Evolutionary conservation across 2,329 filamentous ascomycete genomes (phyloP).

Genomic region (Penicillium sp.): DNA sequence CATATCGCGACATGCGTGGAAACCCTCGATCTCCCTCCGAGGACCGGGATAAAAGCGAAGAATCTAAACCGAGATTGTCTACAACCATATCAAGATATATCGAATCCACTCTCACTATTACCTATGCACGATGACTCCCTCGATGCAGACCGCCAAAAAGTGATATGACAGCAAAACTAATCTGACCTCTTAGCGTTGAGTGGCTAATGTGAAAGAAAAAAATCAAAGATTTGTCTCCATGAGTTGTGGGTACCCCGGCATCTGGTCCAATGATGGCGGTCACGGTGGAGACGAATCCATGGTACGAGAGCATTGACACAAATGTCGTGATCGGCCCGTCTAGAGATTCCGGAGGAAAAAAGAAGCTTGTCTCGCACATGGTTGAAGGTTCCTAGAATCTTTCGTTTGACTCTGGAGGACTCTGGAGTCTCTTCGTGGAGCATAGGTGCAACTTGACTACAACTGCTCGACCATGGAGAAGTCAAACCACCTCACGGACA

Average conservation of each 20-base stretch:
- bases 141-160: too few species aligned
- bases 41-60: too few species aligned
- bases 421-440: neutral
- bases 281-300: constrained; percentile 10
- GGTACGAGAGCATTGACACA: constrained; percentile 1
- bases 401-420: neutral
- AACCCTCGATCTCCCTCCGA: too few species aligned
- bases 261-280: constrained; percentile 13
- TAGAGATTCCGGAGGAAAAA: constrained; percentile 8
- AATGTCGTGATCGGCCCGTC: constrained; percentile 18
- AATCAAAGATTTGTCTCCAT: constrained; percentile 12
- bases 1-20: too few species aligned
- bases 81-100: too few species aligned
- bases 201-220: constrained; percentile 7
- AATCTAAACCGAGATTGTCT: too few species aligned
- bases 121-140: too few species aligned
- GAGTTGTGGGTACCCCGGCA: constrained; percentile 9
- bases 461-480: constrained; percentile 13
- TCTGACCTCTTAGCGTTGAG: neutral
- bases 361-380: constrained; percentile 5
- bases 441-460: neutral
- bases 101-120: too few species aligned
- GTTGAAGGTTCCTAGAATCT: neutral
- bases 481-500: constrained; percentile 10
- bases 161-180: neutral